A percentile compares a stretch with the other conserved stretches of the same genome.
Evolutionary conservation across 306 rosid species (phyloP).

Genomic region (Arachis hypogaea): DNA sequence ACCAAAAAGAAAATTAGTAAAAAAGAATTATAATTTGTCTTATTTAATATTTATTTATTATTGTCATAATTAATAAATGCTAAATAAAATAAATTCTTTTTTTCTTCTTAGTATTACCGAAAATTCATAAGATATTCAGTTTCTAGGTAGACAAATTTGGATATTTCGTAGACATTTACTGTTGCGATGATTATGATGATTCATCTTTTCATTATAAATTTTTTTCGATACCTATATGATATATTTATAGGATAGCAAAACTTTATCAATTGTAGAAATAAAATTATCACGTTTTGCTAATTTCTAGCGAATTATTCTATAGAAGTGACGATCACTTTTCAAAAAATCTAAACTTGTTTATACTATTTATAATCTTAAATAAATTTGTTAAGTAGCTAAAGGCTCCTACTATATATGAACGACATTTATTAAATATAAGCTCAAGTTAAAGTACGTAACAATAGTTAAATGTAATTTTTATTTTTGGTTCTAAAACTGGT

Average conservation of each 20-base stretch:
- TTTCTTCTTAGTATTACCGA: too few species aligned
- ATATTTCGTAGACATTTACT: neutral
- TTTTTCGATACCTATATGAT: neutral
- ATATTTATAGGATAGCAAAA: neutral
- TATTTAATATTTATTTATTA: neutral
- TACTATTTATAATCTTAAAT: neutral
- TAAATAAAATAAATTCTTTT: neutral
- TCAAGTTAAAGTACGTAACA: neutral
- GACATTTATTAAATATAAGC: neutral
- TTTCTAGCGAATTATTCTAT: neutral
- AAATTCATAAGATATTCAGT: neutral
- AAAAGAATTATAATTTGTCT: too few species aligned
- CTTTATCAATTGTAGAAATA: constrained; percentile 1
- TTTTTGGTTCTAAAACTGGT: too few species aligned
- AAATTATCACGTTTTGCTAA: constrained; percentile 32
- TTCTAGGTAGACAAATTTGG: neutral
- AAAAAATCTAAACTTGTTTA: neutral
- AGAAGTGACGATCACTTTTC: neutral
- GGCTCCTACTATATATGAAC: neutral
- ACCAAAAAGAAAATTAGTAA: too few species aligned
- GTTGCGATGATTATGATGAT: neutral
- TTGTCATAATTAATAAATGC: neutral
- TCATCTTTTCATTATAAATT: neutral
- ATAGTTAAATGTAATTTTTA: too few species aligned
- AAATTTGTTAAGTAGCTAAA: neutral